These are phyloP conservation scores for Verticillium dahliae DNA, from an alignment of 2,329 filamentous ascomycete species.

Conservation along the genomic window DNA sequence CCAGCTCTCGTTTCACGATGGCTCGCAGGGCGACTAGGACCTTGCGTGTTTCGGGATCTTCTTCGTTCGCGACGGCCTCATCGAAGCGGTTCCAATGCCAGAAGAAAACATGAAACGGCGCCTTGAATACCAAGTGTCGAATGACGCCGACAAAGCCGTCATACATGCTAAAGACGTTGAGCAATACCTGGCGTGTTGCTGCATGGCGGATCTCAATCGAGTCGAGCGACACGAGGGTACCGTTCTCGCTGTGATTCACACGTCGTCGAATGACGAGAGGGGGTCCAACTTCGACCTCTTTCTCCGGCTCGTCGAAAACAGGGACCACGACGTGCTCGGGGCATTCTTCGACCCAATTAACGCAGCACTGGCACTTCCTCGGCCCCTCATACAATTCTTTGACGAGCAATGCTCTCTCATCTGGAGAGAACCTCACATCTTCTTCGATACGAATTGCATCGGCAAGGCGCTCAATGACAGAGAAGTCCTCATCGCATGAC, in stretches of 20 bases:
- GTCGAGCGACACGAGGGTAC: constrained; percentile 9
- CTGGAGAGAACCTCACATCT: neutral
- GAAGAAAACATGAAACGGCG: constrained; percentile 15
- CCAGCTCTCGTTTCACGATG: constrained; percentile 44
- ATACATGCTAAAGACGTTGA: constrained; percentile 12
- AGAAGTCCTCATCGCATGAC: constrained; percentile 4
- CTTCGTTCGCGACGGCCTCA: constrained; percentile 9
- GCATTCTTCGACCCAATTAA: constrained; percentile 19
- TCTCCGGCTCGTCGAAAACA: neutral
- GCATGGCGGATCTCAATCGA: constrained; percentile 15
- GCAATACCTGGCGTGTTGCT: constrained; percentile 12
- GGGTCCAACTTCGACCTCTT: neutral
- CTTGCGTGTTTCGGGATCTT: constrained; percentile 8
- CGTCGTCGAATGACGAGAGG: constrained; percentile 14
- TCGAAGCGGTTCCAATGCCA: constrained; percentile 16
- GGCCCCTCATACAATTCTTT: constrained; percentile 20
- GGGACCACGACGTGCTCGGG: constrained; percentile 13
- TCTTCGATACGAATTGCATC: constrained; percentile 4
- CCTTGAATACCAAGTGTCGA: constrained; percentile 11
- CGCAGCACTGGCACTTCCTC: constrained; percentile 18
- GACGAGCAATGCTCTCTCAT: constrained; percentile 4
- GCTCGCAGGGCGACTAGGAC: constrained; percentile 10
- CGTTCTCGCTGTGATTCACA: constrained; percentile 8
- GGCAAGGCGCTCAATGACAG: constrained; percentile 4
- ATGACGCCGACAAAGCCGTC: constrained; percentile 9